phyloP scores from a whole-genome alignment of 2,329 filamentous ascomycete species.

The Neofusicoccum kwambonambiense region DNA sequence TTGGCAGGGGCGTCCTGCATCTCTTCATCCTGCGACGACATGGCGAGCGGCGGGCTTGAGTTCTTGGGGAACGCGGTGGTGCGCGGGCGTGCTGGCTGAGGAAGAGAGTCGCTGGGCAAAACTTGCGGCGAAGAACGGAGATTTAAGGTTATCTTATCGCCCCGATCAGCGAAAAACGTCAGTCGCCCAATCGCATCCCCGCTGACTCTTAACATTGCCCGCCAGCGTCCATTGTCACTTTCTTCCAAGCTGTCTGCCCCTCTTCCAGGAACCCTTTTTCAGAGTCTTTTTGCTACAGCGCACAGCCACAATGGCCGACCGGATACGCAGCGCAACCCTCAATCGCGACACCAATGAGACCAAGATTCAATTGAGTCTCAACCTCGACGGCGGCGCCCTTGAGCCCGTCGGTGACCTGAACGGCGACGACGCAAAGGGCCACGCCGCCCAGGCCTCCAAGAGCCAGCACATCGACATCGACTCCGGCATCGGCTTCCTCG shows the following conservation, averaged over 20 bases:
- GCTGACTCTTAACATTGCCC: background rate
- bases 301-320: conserved; percentile 23
- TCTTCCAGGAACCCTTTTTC: background rate
- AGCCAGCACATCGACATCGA: conserved; percentile 83
- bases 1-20: conserved; percentile 34
- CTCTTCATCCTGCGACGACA: conserved; percentile 28
- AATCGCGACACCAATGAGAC: conserved; percentile 96
- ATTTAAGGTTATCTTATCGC: conserved; percentile 22
- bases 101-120: conserved; percentile 21
- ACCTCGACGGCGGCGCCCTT: conserved; percentile 78
- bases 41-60: conserved; percentile 2
- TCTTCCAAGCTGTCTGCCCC: background rate
- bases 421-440: conserved; percentile 50
- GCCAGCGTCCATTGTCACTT: background rate
- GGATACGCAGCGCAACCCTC: conserved; percentile 69
- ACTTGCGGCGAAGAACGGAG: conserved; percentile 20
- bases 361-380: conserved; percentile 89
- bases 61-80: conserved; percentile 19
- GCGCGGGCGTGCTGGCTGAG: conserved; percentile 13
- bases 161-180: conserved; percentile 15
- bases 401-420: conserved; percentile 32
- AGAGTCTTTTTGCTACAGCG: background rate
- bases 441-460: conserved; percentile 81
- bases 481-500: conserved; percentile 91
- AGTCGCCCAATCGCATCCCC: conserved; percentile 21